Evolutionary conservation across 768 basidiomycete genomes (phyloP), one percentile per base, ranked within the genome.

Genomic region (Crucibulum laeve): DNA sequence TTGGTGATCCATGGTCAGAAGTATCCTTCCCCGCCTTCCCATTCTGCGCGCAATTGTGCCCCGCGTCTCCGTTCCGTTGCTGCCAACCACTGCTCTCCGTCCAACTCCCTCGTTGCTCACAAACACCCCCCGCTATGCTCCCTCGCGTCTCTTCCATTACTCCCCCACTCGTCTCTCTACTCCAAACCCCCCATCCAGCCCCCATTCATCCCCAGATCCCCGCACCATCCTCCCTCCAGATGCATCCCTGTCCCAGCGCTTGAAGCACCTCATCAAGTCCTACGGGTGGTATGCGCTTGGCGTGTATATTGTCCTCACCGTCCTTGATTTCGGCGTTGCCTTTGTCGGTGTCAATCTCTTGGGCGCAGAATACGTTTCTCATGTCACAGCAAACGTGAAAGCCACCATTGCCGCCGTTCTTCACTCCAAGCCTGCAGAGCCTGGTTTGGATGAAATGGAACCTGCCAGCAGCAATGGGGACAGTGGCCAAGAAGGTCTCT

Each of bases 231-330:
- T 73, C 1, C 77, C 77, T 5, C 68, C 77, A 19, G 60, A 78
- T 49, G 68, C 76, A 2, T 64, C 82, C 1, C 68, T 91, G 44
- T 79, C 85, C 1, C 78, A 86, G 59, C 77, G 82, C 15, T 69
- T 93, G 18, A 91, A 84, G 57, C 75, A 80, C 52, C 84, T 97
- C 45, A 84, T 93, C 46, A 93, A 87, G 59, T 79, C 87, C 3
- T 96, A 98, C 60, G 95, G 95, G 23, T 92, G 90, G 89, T 95
- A 94, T 59, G 92, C 96, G 15, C 74, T 98, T 22, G 93, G 88
- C 24, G 83, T 98, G 19, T 99, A 99, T 70, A 34, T 84, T 49
- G 58, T 84, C 39, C 59, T 98, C 43, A 77, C 79, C 32, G 68
- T 71, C 5, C 57, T 93, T 58, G 96, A 99, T 62, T 92, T 98